Conservation (phyloP, 2,329 filamentous ascomycete species). For the Microdochium bolleyi region DNA sequence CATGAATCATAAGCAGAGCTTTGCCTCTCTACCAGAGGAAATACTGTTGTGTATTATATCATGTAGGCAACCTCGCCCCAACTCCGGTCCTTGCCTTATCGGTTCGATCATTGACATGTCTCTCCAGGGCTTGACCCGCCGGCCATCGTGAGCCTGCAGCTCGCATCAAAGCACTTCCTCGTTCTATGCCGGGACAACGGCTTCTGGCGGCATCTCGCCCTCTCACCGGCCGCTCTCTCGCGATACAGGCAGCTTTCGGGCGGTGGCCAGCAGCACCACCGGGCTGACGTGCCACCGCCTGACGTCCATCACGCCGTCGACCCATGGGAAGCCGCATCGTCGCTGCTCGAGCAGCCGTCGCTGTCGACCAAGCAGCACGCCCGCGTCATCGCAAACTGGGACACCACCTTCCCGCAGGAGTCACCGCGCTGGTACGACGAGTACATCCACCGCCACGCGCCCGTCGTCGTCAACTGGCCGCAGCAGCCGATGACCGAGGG, state of each 20-base stretch:
- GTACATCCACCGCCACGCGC: slow-evolving; percentile 74
- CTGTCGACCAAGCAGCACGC: slow-evolving; percentile 27
- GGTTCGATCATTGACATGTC: background rate
- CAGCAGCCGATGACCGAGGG: slow-evolving; percentile 44
- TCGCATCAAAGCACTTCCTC: slow-evolving; percentile 59
- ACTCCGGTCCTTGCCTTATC: background rate
- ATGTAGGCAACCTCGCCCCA: background rate
- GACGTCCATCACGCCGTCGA: slow-evolving; percentile 15
- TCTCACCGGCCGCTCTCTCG: slow-evolving; percentile 50
- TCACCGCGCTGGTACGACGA: slow-evolving; percentile 79
- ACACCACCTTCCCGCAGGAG: slow-evolving; percentile 67
- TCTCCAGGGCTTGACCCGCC: slow-evolving; percentile 42
- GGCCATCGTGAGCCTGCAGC: slow-evolving; percentile 61
- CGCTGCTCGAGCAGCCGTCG: slow-evolving; percentile 8
- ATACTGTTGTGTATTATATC: background rate
- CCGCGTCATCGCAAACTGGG: slow-evolving; percentile 71
- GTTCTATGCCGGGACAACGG: slow-evolving; percentile 63
- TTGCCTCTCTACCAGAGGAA: background rate
- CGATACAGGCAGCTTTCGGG: slow-evolving; percentile 35
- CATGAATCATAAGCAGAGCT: background rate
- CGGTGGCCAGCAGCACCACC: slow-evolving; percentile 11
- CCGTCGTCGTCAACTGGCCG: slow-evolving; percentile 70
- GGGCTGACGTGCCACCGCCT: background rate
- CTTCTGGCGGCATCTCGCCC: slow-evolving; percentile 68
- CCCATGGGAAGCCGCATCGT: slow-evolving; percentile 16